Evolutionary conservation across 148 eudicot genomes (phyloP), one percentile per base, ranked within the genome.

Genomic region (Chenopodium album): DNA sequence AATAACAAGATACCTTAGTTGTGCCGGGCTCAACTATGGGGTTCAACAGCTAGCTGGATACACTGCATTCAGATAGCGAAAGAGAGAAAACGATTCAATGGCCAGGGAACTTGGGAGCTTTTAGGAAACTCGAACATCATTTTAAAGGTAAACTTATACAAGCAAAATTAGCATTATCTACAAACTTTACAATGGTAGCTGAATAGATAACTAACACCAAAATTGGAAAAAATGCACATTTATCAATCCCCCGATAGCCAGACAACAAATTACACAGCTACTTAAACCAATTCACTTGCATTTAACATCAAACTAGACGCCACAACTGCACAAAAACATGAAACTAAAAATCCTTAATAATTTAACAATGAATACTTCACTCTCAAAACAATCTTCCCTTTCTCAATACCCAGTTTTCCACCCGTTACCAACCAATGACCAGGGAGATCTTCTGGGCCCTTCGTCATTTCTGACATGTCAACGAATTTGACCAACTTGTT

Each of bases 401-500:
- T 94, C 84, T 94, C 95, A 28, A 94, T 94, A 17, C 97, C 97
- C 28, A 94, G 92, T 77, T 94, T 94, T 76, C 94, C 98, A 3
- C 98, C 98, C 0, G 98, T 95, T 63, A 95, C 98, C 82, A 93
- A 67, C 98, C 98, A 95, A 73, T 95, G 98, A 59, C 98, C 98
- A 0, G 98, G 98, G 8, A 84, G 84, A 86, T 95, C 92, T 84
- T 90, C 84, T 0, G 97, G 93, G 17, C 98, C 98, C 90, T 86
- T 95, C 46, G 85, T 82, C 96, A 93, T 93, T 87, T 93, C 97
- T 12, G 94, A 77, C 91, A 82, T 85, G 87, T 93, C 98, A 7
- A 95, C 92, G 23, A 90, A 87, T 81, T 93, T 95, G 1, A 85
- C 90, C 88, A 93, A 75, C 82, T 92, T 95, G 83, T 92, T 91